A percentile compares a stretch with the other conserved stretches of the same genome.
Evolutionary conservation across 306 rosid species (phyloP).

Genomic region (Aeschynomene evenia): DNA sequence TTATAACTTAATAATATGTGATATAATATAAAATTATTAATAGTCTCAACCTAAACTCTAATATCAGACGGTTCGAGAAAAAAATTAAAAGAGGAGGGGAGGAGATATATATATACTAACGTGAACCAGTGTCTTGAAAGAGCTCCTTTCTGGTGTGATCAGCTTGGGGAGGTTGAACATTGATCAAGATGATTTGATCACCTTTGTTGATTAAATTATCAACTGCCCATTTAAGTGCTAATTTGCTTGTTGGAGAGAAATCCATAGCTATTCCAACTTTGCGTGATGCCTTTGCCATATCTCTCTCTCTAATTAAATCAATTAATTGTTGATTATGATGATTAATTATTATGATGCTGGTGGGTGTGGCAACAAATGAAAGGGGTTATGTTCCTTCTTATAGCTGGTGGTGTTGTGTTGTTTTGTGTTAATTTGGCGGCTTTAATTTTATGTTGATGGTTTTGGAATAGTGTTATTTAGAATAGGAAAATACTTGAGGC

Average conservation of each 20-base stretch:
- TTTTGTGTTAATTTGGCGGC: slow-evolving; percentile 5
- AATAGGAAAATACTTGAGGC: too few species aligned
- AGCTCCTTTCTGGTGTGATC: slow-evolving; percentile 64
- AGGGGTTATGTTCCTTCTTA: neutral
- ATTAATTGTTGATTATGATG: too few species aligned
- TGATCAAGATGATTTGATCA: slow-evolving; percentile 62
- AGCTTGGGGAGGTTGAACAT: slow-evolving; percentile 57
- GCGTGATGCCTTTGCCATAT: slow-evolving; percentile 47
- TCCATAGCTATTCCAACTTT: slow-evolving; percentile 73
- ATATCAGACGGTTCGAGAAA: too few species aligned
- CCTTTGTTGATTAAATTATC: slow-evolving; percentile 52
- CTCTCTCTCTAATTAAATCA: too few species aligned
- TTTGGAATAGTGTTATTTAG: too few species aligned
- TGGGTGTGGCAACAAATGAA: neutral
- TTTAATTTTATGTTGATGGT: neutral
- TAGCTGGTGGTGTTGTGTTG: neutral
- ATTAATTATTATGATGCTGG: too few species aligned
- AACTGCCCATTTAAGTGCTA: slow-evolving; percentile 68
- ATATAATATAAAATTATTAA: too few species aligned
- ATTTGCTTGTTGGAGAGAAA: slow-evolving; percentile 65
- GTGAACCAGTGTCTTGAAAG: slow-evolving; percentile 62
- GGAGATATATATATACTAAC: neutral
- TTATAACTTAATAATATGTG: too few species aligned
- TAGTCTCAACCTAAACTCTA: too few species aligned
- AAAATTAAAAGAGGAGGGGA: neutral